Evolutionary conservation across 202 grass and related monocot genomes (phyloP).

Genomic region (Cymbopogon flexuosus): DNA sequence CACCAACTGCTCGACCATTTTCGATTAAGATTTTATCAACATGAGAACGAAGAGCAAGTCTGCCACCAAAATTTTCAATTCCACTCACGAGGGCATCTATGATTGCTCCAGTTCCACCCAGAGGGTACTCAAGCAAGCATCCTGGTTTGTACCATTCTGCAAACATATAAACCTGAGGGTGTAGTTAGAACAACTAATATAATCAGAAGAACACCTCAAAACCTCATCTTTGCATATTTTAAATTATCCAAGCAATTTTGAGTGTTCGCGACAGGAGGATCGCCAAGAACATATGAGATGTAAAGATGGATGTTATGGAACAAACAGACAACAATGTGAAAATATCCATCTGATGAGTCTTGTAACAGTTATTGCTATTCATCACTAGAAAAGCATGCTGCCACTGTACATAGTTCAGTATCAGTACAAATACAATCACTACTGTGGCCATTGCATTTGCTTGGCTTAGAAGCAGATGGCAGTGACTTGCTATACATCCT

Average conservation of each 20-base stretch:
- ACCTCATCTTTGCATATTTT: background rate
- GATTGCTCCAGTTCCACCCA: slow-evolving; percentile 72
- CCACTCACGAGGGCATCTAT: slow-evolving; percentile 85
- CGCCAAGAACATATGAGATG: background rate
- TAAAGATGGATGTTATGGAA: background rate
- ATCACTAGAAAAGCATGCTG: background rate
- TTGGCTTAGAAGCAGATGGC: slow-evolving; percentile 10
- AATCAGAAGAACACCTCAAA: background rate
- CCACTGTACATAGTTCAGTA: background rate
- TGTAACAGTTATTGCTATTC: slow-evolving; percentile 1
- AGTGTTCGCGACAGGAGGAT: background rate
- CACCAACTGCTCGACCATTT: slow-evolving; percentile 84
- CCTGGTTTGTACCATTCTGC: slow-evolving; percentile 99
- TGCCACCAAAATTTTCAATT: slow-evolving; percentile 80
- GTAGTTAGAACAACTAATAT: slow-evolving; percentile 42
- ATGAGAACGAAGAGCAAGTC: slow-evolving; percentile 73
- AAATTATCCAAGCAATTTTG: background rate
- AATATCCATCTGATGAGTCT: background rate
- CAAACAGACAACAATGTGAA: background rate
- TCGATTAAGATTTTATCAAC: slow-evolving; percentile 79
- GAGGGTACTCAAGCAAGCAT: slow-evolving; percentile 79
- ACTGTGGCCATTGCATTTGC: background rate
- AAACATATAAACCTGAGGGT: slow-evolving; percentile 97
- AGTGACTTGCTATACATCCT: background rate
- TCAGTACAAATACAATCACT: background rate